Evolutionary conservation across 2,329 filamentous ascomycete species (phyloP).

Genomic region (Diplodia intermedia): DNA sequence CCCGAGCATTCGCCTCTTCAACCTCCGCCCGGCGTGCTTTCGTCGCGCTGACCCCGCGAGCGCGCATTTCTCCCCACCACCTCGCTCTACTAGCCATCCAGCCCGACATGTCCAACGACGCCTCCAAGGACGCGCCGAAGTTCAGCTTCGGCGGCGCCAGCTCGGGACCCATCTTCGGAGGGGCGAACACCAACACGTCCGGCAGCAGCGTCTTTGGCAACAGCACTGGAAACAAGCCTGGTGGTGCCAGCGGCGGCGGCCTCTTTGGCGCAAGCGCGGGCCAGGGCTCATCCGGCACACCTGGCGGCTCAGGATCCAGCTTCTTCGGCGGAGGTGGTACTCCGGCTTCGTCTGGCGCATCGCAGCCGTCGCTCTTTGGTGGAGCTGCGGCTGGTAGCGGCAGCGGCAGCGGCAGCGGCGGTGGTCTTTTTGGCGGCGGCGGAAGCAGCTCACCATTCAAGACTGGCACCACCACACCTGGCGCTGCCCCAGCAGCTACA

Average conservation of each 20-base stretch:
- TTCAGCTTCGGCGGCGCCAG: conserved; percentile 49
- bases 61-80: conserved; percentile 6
- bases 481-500: conserved; percentile 35
- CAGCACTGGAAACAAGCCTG: conserved; percentile 26
- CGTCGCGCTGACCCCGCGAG: conserved; percentile 9
- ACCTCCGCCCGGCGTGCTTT: not conserved
- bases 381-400: conserved; percentile 34
- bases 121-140: conserved; percentile 44
- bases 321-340: conserved; percentile 20
- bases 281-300: conserved; percentile 17
- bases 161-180: conserved; percentile 52
- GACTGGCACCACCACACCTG: conserved; percentile 14
- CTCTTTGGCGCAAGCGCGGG: conserved; percentile 37
- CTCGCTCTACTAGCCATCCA: not conserved
- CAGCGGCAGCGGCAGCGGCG: conserved; percentile 4
- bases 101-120: conserved; percentile 37
- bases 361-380: conserved; percentile 41
- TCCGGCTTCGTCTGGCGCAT: conserved; percentile 22
- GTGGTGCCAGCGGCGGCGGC: conserved; percentile 30
- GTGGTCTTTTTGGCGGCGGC: conserved; percentile 32
- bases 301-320: conserved; percentile 11
- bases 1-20: not conserved
- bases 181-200: conserved; percentile 36
- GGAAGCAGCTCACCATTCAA: conserved; percentile 22
- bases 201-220: conserved; percentile 29